phyloP scores from a whole-genome alignment of 208 protist species.

The Endotrypanum monterogeii region DNA sequence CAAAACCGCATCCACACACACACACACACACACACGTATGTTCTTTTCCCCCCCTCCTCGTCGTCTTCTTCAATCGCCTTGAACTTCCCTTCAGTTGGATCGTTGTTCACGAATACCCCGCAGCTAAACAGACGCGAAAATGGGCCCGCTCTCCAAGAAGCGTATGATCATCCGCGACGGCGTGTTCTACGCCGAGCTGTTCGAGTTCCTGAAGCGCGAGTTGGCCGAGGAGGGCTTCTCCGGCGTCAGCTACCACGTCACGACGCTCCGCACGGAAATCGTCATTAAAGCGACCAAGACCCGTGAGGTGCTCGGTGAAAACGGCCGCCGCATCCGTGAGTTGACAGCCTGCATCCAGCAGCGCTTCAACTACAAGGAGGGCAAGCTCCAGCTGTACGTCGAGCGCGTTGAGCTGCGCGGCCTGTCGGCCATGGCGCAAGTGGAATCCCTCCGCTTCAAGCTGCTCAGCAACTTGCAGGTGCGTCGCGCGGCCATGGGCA shows the following conservation, averaged over 20 bases:
- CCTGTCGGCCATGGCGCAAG: slow-evolving; percentile 98
- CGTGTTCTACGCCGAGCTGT: slow-evolving; percentile 99
- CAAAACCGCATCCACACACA: background rate
- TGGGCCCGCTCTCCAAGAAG: slow-evolving; percentile 91
- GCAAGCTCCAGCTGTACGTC: slow-evolving; percentile 96
- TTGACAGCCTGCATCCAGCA: slow-evolving; percentile 98
- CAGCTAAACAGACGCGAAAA: slow-evolving; percentile 25
- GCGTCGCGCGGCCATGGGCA: slow-evolving; percentile 98
- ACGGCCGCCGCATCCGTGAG: slow-evolving; percentile 98
- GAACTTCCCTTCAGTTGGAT: slow-evolving; percentile 14
- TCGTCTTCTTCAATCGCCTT: background rate
- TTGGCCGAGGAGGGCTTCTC: slow-evolving; percentile 97
- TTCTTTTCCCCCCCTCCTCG: background rate
- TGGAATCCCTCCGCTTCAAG: slow-evolving; percentile 98
- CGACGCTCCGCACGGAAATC: slow-evolving; percentile 97
- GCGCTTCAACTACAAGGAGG: slow-evolving; percentile 98
- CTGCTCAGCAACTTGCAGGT: slow-evolving; percentile 98
- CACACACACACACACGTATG: background rate
- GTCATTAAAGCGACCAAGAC: slow-evolving; percentile 98
- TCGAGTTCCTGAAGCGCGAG: slow-evolving; percentile 98
- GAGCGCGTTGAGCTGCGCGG: slow-evolving; percentile 97
- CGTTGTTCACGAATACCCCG: slow-evolving; percentile 10
- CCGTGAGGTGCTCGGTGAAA: slow-evolving; percentile 96
- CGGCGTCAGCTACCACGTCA: slow-evolving; percentile 98
- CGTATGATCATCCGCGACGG: slow-evolving; percentile 99